A percentile compares a stretch with the other conserved stretches of the same genome.
These are phyloP conservation scores for Fusarium poae DNA, from an alignment of 2,329 filamentous ascomycete genomes.

Conservation along the genomic window DNA sequence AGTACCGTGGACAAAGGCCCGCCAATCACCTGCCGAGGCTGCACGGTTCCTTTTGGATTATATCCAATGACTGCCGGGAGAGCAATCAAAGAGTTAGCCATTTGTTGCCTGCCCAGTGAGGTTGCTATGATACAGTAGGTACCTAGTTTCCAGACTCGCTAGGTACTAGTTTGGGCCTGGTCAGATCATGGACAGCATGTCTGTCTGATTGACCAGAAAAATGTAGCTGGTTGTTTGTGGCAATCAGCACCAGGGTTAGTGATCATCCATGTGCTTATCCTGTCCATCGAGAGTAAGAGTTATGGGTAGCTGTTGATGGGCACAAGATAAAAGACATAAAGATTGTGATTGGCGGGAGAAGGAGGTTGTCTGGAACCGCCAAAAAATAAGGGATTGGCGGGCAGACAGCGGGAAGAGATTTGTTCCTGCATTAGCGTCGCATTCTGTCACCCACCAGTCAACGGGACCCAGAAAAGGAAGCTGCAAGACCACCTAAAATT, in stretches of 20 bases:
- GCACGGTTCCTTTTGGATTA: constrained; percentile 3
- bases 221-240: not conserved
- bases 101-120: not conserved
- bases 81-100: constrained; percentile 2
- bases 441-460: constrained; percentile 27
- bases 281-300: constrained; percentile 13
- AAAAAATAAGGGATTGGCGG: constrained; percentile 22
- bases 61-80: constrained; percentile 4
- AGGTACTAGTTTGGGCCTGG: not conserved
- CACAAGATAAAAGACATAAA: constrained; percentile 9
- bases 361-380: not conserved
- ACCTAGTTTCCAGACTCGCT: not conserved
- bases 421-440: constrained; percentile 50
- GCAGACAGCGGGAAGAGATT: constrained; percentile 36
- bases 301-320: constrained; percentile 3
- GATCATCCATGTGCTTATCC: constrained; percentile 12
- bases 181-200: constrained; percentile 3
- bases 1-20: constrained; percentile 10
- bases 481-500: not conserved
- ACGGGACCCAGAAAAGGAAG: constrained; percentile 23
- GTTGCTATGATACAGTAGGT: not conserved
- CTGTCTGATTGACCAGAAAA: not conserved
- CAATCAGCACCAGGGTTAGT: constrained; percentile 9
- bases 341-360: constrained; percentile 15
- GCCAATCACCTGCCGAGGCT: constrained; percentile 3